A percentile compares a stretch with the other conserved stretches of the same genome.
These are phyloP conservation scores for Hypoxylon sp. DNA, from an alignment of 2,329 filamentous ascomycete species.

Conservation along the genomic window DNA sequence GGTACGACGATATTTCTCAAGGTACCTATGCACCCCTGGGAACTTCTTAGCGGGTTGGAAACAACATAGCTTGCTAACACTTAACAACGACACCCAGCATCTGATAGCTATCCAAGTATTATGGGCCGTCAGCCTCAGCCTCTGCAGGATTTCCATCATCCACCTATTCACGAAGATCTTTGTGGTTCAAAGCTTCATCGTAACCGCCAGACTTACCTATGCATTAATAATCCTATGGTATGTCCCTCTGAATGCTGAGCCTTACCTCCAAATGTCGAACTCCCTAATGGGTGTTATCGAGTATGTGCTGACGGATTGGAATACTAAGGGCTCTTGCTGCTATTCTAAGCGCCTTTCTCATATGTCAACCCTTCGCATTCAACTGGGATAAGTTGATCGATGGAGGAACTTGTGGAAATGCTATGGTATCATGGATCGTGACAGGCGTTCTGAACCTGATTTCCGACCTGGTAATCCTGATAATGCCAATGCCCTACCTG, in stretches of 20 bases:
- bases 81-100: conserved; percentile 25
- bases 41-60: background rate
- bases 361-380: conserved; percentile 57
- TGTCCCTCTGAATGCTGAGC: conserved; percentile 2
- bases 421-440: conserved; percentile 51
- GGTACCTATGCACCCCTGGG: conserved; percentile 27
- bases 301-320: conserved; percentile 1
- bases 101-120: conserved; percentile 52
- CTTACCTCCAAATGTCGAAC: background rate
- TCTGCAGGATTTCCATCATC: conserved; percentile 54
- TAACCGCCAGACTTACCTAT: conserved; percentile 47
- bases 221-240: conserved; percentile 49
- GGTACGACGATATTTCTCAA: conserved; percentile 40
- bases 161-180: conserved; percentile 53
- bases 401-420: conserved; percentile 54
- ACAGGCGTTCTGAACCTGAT: conserved; percentile 55
- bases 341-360: conserved; percentile 53
- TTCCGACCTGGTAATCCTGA: conserved; percentile 54
- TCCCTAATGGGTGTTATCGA: background rate
- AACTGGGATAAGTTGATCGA: conserved; percentile 56
- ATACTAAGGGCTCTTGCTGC: conserved; percentile 46
- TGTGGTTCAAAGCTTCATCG: conserved; percentile 47
- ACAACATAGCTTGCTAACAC: conserved; percentile 18
- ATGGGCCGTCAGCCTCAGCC: conserved; percentile 52
- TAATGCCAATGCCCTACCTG: conserved; percentile 55